Percentiles rank a stretch among this genome's conserved stretches.
Conservation (phyloP, 306 rosid species). For the Mimosa bimucronata region DNA sequence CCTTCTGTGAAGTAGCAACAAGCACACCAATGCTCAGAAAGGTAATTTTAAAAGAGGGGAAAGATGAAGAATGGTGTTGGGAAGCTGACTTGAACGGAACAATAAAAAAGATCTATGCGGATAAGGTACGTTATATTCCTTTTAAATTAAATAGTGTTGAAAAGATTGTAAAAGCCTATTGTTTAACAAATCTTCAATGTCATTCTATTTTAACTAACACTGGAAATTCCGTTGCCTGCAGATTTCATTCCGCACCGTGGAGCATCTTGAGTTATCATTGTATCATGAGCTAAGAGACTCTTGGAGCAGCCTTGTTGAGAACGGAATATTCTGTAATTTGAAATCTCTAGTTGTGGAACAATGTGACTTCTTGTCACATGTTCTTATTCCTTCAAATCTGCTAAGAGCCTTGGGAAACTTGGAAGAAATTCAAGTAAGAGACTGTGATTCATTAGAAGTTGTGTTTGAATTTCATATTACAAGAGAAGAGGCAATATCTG, state of each 20-base stretch:
- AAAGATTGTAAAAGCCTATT: neutral
- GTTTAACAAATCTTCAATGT: neutral
- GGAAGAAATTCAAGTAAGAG: too few species aligned
- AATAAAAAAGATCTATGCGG: neutral
- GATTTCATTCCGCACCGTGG: neutral
- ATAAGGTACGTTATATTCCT: neutral
- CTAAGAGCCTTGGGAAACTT: too few species aligned
- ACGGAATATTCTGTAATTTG: too few species aligned
- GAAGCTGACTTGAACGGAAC: neutral
- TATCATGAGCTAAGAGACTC: constrained; percentile 10
- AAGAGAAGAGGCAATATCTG: too few species aligned
- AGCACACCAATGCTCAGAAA: neutral
- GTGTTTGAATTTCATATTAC: too few species aligned
- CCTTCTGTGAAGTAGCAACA: neutral
- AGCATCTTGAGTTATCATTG: neutral
- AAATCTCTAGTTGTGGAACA: too few species aligned
- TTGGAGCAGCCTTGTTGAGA: too few species aligned
- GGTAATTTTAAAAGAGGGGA: neutral
- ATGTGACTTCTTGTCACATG: too few species aligned
- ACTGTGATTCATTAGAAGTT: too few species aligned
- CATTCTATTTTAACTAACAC: neutral
- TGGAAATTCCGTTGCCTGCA: neutral
- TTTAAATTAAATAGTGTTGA: neutral
- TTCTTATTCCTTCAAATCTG: too few species aligned
- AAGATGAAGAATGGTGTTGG: neutral